Evolutionary conservation across 1,139 yeast species (phyloP).

Genomic region (Pichia sp.): DNA sequence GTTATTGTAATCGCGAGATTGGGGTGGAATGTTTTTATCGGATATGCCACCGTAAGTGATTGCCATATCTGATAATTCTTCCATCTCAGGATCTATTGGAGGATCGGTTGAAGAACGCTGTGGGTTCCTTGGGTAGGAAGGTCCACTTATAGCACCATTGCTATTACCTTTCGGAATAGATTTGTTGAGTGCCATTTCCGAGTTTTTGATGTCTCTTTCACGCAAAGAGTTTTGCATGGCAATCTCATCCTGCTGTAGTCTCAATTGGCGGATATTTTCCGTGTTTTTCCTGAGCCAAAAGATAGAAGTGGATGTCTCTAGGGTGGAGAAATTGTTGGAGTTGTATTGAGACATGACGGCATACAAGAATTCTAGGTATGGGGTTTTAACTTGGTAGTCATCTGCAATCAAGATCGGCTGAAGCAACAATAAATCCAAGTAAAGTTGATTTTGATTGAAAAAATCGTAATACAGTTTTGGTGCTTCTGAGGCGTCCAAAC

Average conservation of each 20-base stretch:
- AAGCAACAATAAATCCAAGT: constrained; percentile 68
- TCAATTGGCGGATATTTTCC: constrained; percentile 34
- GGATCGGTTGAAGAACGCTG: constrained; percentile 21
- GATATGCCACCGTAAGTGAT: constrained; percentile 14
- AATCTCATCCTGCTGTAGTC: constrained; percentile 29
- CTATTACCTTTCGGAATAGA: constrained; percentile 2
- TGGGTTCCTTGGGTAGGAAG: constrained; percentile 2
- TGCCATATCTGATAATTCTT: constrained; percentile 19
- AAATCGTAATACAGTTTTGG: constrained; percentile 60
- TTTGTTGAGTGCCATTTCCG: constrained; percentile 11
- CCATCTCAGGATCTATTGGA: constrained; percentile 20
- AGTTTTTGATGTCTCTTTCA: constrained; percentile 22
- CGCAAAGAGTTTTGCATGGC: constrained; percentile 22
- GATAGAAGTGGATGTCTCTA: constrained; percentile 25
- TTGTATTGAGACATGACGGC: constrained; percentile 70
- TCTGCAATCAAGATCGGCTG: constrained; percentile 87
- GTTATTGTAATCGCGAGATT: constrained; percentile 4
- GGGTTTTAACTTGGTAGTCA: constrained; percentile 79
- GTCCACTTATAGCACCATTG: constrained; percentile 17
- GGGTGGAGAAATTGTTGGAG: constrained; percentile 38
- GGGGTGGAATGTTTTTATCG: constrained; percentile 15
- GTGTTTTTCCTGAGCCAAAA: constrained; percentile 38
- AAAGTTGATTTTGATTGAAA: constrained; percentile 49
- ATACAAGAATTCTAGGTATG: constrained; percentile 82
- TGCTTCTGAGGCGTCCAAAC: constrained; percentile 39